Evolutionary conservation across 495 filamentous ascomycete species (phyloP).

Genomic region (Bacidia rubella): DNA sequence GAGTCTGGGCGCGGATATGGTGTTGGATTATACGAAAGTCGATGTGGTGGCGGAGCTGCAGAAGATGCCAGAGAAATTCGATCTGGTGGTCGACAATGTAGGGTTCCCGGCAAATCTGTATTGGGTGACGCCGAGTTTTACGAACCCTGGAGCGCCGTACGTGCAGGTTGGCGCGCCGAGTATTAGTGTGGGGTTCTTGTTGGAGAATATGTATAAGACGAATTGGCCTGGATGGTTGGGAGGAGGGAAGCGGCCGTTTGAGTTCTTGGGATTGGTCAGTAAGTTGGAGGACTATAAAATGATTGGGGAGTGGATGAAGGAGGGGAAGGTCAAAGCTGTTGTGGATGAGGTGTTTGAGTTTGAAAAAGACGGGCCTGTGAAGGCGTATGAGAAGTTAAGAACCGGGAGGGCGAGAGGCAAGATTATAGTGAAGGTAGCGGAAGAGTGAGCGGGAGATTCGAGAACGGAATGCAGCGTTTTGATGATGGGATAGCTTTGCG

Average conservation of each 20-base stretch:
- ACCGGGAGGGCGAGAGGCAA: slow-evolving; percentile 52
- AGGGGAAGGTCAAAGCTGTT: slow-evolving; percentile 47
- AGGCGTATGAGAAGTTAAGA: slow-evolving; percentile 51
- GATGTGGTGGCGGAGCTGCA: slow-evolving; percentile 32
- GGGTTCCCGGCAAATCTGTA: slow-evolving; percentile 31
- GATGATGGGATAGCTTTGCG: too few relatives aligned
- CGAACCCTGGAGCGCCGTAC: slow-evolving; percentile 29
- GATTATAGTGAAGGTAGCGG: slow-evolving; percentile 46
- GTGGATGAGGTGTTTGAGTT: slow-evolving; percentile 49
- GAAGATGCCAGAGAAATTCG: slow-evolving; percentile 26
- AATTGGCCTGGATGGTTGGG: slow-evolving; percentile 45
- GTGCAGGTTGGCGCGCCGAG: slow-evolving; percentile 31
- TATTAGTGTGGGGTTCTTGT: slow-evolving; percentile 2
- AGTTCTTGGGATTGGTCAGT: slow-evolving; percentile 27
- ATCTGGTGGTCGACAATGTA: slow-evolving; percentile 41
- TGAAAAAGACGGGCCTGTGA: slow-evolving; percentile 33
- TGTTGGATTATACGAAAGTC: slow-evolving; percentile 43
- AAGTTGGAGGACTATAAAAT: slow-evolving; percentile 34
- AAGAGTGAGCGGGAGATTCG: too few relatives aligned
- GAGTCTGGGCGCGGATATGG: slow-evolving; percentile 41
- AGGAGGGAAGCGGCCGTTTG: slow-evolving; percentile 39
- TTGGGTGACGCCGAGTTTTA: slow-evolving; percentile 31
- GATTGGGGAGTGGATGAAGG: slow-evolving; percentile 44
- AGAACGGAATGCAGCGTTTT: too few relatives aligned
- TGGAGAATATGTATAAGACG: slow-evolving; percentile 17